Evolutionary conservation across 2,329 filamentous ascomycete genomes (phyloP).

Genomic region (Stachybotrys echinatus): DNA sequence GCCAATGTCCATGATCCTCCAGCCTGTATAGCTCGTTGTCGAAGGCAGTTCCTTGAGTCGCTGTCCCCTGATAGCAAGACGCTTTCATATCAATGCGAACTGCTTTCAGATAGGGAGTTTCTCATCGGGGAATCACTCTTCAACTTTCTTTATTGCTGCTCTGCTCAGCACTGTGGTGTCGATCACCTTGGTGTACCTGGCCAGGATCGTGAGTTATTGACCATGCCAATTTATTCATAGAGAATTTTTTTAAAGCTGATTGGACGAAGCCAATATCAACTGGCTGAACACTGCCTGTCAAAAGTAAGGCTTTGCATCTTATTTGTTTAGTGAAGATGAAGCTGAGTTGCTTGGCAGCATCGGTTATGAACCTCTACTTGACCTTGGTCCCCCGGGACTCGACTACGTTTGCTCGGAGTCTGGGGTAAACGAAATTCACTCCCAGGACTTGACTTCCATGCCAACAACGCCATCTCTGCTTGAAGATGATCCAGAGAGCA

Average conservation of each 20-base stretch:
- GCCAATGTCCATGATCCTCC: constrained; percentile 22
- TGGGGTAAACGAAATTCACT: neutral
- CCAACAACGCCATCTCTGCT: neutral
- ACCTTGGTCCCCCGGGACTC: constrained; percentile 18
- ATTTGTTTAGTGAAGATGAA: too few species aligned
- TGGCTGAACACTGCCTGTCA: constrained; percentile 45
- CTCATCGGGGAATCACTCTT: constrained; percentile 24
- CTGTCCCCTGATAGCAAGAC: constrained; percentile 20
- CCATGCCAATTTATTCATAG: neutral
- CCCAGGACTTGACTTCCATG: neutral
- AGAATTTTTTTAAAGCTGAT: constrained; percentile 10
- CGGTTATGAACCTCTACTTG: constrained; percentile 16
- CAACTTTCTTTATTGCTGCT: constrained; percentile 46
- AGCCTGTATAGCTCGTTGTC: constrained; percentile 28
- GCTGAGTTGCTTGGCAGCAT: constrained; percentile 13
- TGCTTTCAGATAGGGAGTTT: constrained; percentile 17
- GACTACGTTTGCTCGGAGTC: constrained; percentile 13
- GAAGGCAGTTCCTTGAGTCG: constrained; percentile 21
- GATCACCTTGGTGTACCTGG: constrained; percentile 20
- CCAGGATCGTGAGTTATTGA: constrained; percentile 37
- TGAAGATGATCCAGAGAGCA: neutral
- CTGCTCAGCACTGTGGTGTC: constrained; percentile 45
- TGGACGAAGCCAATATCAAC: constrained; percentile 41
- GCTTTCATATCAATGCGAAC: constrained; percentile 24
- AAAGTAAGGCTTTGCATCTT: constrained; percentile 30